Evolutionary conservation across 1,284 basidiomycete genomes (phyloP), one percentile per base, ranked within the genome.

Genomic region (Hypsizygus ulmarius): DNA sequence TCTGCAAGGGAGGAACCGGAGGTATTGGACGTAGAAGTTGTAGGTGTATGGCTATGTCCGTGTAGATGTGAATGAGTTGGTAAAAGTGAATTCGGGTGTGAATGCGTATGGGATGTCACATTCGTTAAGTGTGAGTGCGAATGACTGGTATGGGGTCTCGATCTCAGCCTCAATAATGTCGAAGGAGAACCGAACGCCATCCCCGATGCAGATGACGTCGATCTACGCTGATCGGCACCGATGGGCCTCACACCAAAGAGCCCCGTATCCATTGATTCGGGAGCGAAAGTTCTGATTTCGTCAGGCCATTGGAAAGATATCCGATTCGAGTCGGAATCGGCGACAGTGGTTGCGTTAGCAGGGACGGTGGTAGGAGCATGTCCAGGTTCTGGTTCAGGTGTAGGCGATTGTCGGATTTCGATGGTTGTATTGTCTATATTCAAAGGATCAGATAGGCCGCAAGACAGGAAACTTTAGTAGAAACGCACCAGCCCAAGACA

Each of bases 401-500:
- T 4, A 7, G 21, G 21, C 7, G 21, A 25, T 25, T 21, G 21
- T 34, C 6, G 30, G 18, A 39, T 50, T 21, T 27, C 14, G 16
- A 15, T 9, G 3, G 15, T 14, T 32, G 5, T 15, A 34, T 39
- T 1, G 37, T 25, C 32, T 36, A 14, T 16, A 3, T 3, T 7
- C 2, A 36, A 15, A 9, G 14, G 35, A 16, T 25, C 4, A 12
- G 18, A 25, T 11, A 3, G 7, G 8, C 8, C 6, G 14, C 29
- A 11, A 12, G 2, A 40, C 21, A 25, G 4, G 21, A 4, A 25
- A 3, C 3, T 7, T 25, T 25, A 25, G 7, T 7, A 3, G 21
- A 16, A n/a, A 50, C 44, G 41, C 14, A 49, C 47, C 43, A 43
- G 34, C 38, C 46, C 50, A 49, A 11, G 50, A 29, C 32, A 18